These are phyloP conservation scores for Colletotrichum liaoningense DNA, from an alignment of 2,329 filamentous ascomycete genomes.

Conservation along the genomic window DNA sequence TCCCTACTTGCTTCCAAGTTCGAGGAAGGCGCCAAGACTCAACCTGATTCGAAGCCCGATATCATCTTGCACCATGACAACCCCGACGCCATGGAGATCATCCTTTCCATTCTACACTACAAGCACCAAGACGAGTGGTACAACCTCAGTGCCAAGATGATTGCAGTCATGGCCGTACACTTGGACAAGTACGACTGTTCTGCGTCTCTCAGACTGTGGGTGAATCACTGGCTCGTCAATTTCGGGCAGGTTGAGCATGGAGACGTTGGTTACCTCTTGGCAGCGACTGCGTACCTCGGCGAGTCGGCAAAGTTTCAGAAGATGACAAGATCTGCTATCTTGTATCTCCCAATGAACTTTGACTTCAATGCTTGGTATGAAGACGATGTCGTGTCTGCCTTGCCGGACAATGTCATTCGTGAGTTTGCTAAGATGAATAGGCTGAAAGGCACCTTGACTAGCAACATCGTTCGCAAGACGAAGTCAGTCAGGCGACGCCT, in stretches of 20 bases:
- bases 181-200: background rate
- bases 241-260: background rate
- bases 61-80: background rate
- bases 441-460: background rate
- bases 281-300: background rate
- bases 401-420: background rate
- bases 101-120: background rate
- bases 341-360: background rate
- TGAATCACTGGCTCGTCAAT: background rate
- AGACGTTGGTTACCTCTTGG: background rate
- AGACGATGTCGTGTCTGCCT: background rate
- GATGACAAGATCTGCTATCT: background rate
- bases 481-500: background rate
- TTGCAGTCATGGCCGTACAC: background rate
- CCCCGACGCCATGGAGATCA: constrained; percentile 7
- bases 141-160: background rate
- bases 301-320: background rate
- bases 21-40: background rate
- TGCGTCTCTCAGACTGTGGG: background rate
- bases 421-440: background rate
- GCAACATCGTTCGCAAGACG: background rate
- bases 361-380: background rate
- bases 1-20: background rate
- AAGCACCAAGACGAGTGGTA: background rate
- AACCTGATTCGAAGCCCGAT: background rate